Evolutionary conservation across 306 rosid genomes (phyloP), one percentile per base, ranked within the genome.

Genomic region (Castanospermum australe): DNA sequence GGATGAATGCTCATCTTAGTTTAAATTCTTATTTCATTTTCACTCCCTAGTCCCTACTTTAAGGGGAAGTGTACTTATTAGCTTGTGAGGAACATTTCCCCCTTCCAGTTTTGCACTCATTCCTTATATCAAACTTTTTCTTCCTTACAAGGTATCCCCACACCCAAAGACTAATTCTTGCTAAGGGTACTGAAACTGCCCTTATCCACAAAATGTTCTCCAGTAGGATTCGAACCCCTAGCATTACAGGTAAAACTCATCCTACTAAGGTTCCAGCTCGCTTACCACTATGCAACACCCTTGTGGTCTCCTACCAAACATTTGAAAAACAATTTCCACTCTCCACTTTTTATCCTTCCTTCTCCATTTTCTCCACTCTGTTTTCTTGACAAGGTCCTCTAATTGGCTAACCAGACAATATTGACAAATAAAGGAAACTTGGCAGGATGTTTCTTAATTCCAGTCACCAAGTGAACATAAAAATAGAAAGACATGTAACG

Each of bases 271-370:
- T n/a, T n/a, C n/a, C n/a, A n/a, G n/a, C n/a, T n/a, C n/a, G n/a
- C n/a, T n/a, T n/a, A n/a, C n/a, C n/a, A n/a, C n/a, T n/a, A n/a
- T n/a, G n/a, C n/a, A n/a, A n/a, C n/a, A n/a, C n/a, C n/a, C n/a
- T n/a, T n/a, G n/a, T n/a, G n/a, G n/a, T n/a, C n/a, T 42, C 67
- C 66, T 32, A 67, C 60, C 60, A 28, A 28, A 30, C 62, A 78
- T 55, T 12, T 44, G 21, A 68, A 18, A 17, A 12, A 1, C 8
- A 52, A 30, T 38, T n/a, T 52, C 81, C 42, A 28, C 21, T 18
- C 30, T 38, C 38, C n/a, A 60, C n/a, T 50, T 65, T n/a, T 8
- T 36, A 21, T 45, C 30, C 25, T 52, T 18, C 44, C 21, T 79
- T 22, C 18, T 60, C 33, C 17, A n/a, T 24, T 57, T 70, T 60